Base-by-base conservation (phyloP, 2,329 filamentous ascomycete species). In the Aplosporella prunicola region DNA sequence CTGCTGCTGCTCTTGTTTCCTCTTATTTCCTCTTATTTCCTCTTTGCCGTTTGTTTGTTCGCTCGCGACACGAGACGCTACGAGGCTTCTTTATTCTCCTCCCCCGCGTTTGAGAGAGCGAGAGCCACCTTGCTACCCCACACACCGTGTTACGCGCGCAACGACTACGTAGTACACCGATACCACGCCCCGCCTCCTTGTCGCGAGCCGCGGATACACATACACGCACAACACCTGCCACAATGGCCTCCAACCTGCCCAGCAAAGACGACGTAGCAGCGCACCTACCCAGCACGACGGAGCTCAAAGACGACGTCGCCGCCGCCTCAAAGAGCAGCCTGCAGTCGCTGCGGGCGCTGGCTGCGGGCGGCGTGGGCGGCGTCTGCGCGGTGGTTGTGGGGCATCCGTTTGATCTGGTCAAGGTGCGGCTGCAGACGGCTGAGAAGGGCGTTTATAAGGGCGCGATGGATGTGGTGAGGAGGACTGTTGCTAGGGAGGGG, bases 401-500 rank as follows among this genome's bases (percentile, higher is more conserved):
- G 40, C 91, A 98, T 62, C 91, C 91, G 8, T 98, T 98, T 58
- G 91, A 98, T 60, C 72, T 98, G 51, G 89, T 96, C 61, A 98
- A 98, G 68, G 91, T 98, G 47, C 83, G 91, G 42, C 69, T 98
- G 60, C 91, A 98, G 69, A 98, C 91, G 2, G 87, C 91, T 23
- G 88, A 96, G 64, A 81, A 79, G 62, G 91, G 91, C 32, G 83
- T 94, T 23, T 98, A 98, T 66, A 81, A 71, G 23, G 80, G 82
- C 30, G 91, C 91, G 10, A 71, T 96, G 52, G 91, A 98, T 64
- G 89, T 95, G 2, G 87, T 96, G 45, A 72, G 74, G 61, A 93
- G 82, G 69, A 89, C 85, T 23, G 66, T 98, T 43, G 88, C 88
- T 18, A 75, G 82, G 44, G 89, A 96, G 62, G 91, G 91, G 2